These are phyloP conservation scores for Backusella luteola DNA, from an alignment of 192 early-diverging fungal genomes.

Conservation along the genomic window DNA sequence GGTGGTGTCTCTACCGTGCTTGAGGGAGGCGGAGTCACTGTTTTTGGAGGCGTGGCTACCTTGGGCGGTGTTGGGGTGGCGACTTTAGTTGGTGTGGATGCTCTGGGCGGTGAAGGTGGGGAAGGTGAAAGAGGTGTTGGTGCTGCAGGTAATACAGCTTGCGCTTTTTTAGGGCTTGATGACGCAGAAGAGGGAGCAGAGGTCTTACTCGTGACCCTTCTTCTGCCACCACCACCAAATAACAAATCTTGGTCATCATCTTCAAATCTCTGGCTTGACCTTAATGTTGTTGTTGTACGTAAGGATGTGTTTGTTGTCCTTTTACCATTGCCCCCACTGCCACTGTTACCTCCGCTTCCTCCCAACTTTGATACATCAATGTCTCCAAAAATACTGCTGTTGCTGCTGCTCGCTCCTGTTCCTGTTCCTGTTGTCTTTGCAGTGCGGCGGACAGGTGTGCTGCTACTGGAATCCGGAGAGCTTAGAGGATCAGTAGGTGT, in stretches of 20 bases:
- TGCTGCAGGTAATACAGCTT: background rate
- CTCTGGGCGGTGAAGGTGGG: background rate
- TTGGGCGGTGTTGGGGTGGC: background rate
- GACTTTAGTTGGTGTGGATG: background rate
- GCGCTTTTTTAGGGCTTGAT: background rate
- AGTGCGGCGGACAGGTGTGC: background rate
- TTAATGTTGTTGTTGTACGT: background rate
- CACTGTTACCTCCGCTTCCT: background rate
- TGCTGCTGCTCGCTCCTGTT: background rate
- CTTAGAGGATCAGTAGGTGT: constrained; percentile 12
- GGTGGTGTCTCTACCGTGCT: background rate
- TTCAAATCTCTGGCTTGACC: background rate
- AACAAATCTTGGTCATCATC: constrained; percentile 25
- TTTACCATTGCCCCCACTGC: background rate
- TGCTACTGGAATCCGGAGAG: background rate
- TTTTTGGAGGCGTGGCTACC: background rate
- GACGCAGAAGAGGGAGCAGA: background rate
- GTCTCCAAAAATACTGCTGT: constrained; percentile 28
- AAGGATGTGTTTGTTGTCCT: background rate
- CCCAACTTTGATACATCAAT: constrained; percentile 33
- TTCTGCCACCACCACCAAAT: constrained; percentile 2
- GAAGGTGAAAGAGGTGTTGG: background rate
- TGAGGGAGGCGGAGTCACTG: background rate
- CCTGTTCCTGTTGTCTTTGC: background rate
- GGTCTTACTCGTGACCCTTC: background rate